Evolutionary conservation across 768 basidiomycete species (phyloP).

Genomic region (Trametes elegans): DNA sequence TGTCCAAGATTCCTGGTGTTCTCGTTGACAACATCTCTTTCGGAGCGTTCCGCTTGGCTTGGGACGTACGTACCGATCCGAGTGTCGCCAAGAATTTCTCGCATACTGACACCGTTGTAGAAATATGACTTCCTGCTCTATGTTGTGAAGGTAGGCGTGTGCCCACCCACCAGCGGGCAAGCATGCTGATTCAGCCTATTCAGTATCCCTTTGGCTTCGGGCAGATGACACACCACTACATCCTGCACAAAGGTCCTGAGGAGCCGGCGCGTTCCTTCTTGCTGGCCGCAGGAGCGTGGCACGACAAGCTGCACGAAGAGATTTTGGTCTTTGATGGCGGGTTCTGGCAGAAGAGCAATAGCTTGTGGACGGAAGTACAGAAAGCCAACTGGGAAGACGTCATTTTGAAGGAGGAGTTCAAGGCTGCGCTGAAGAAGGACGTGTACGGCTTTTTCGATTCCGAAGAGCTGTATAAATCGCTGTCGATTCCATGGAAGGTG

Average conservation of each 20-base stretch:
- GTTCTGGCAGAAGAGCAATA: constrained; percentile 61
- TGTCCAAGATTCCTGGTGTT: constrained; percentile 46
- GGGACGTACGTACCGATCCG: constrained; percentile 58
- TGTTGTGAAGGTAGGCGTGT: constrained; percentile 45
- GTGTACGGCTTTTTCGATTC: constrained; percentile 80
- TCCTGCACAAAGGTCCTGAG: constrained; percentile 63
- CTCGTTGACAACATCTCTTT: constrained; percentile 50
- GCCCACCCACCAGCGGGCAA: too few species aligned
- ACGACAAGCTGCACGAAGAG: constrained; percentile 58
- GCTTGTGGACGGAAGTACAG: constrained; percentile 50
- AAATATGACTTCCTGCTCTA: constrained; percentile 57
- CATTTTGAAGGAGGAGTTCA: constrained; percentile 68
- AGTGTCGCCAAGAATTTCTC: too few species aligned
- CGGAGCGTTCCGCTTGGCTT: constrained; percentile 53
- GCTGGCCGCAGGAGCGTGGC: constrained; percentile 49
- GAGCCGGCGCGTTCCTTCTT: constrained; percentile 51
- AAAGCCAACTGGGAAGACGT: constrained; percentile 73
- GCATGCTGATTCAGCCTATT: neutral
- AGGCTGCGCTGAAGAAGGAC: constrained; percentile 67
- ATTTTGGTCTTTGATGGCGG: constrained; percentile 78
- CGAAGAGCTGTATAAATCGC: constrained; percentile 66
- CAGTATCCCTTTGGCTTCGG: constrained; percentile 33
- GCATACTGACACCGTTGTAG: constrained; percentile 37
- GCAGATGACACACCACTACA: constrained; percentile 37
- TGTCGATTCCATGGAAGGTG: constrained; percentile 85